Base-by-base conservation (phyloP, 306 rosid genomes). In the Sicyos edulis region DNA sequence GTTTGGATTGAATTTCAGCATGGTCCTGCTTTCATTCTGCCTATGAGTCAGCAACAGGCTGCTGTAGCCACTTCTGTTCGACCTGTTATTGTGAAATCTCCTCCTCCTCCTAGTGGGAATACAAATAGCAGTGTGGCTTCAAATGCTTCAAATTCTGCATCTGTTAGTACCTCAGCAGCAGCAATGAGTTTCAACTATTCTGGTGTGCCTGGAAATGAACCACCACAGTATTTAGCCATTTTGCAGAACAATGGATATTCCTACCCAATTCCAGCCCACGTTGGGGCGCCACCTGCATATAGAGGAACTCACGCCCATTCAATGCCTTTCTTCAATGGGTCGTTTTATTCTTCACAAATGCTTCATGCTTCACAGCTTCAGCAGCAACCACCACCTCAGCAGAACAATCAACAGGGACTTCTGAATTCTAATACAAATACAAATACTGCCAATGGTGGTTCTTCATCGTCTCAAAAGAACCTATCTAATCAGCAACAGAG, bases 181-280 rank as follows among this genome's bases (percentile, higher is more conserved):
- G 74, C 95, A 10, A 84, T 95, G 96, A 91, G 90, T 75, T 95
- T 89, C 88, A 91, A 88, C 80, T 95, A 87, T 81, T 87, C 99
- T 19, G 85, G 80, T 70, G 73, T 92, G 80, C 59, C 95, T 21
- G 95, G 86, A 69, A 89, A 76, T 70, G 99, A 95, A 78, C 76
- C 96, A 78, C 76, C 96, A 69, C 99, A 82, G 79, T 95, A 87
- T 85, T 72, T 95, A 78, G 99, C 99, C 3, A 88, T 95, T 74
- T 78, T 91, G 83, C 96, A 83, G 83, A 91, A 89, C 54, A 95
- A 83, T 84, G 88, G 86, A n/a, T 95, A 95, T 76, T 72, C 96
- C 7, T 95, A 91, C 70, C 88, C 99, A 4, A 84, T 95, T 71
- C 92, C 96, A 0, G 84, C 97, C 2, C 99, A 91, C 75, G 92